Base-by-base conservation (phyloP, 2,329 filamentous ascomycete genomes). In the Colletotrichum sp. region DNA sequence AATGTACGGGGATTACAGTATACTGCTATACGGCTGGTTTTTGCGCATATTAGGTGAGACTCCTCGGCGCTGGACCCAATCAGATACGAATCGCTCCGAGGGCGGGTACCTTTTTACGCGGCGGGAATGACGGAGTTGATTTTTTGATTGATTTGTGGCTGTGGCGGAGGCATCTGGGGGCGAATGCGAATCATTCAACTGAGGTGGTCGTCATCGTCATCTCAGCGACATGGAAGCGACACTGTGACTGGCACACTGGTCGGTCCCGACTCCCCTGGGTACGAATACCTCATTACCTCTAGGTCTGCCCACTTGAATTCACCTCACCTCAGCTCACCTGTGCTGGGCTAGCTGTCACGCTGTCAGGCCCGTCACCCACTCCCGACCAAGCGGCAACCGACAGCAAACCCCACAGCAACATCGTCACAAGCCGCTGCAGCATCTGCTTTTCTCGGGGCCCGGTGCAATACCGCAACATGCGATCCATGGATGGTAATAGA, bases 141-240 rank as follows among this genome's bases (percentile, higher is more conserved):
- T 48, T 71, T 61, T 63, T 72, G 13, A 67, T 68, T 72, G 70
- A 72, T 64, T 65, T 67, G 72, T 75, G 72, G 72, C 72, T 75
- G 68, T 67, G 68, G 66, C 61, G 68, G 36, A 58, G 30, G 57
- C 55, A 52, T 57, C 57, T 60, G 32, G 72, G 71, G 72, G 72
- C 67, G 60, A 66, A 71, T 71, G 72, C 72, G 60, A 65, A 74
- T 74, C 67, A 74, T 65, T 64, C n/a, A 26, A 57, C 67, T 52
- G 32, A 34, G 32, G 32, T 34, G 32, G 72, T 72, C 67, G 67
- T 71, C 72, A 71, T 72, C 67, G 67, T 71, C 72, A 71, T 72
- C 67, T 74, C 52, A 63, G 61, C 48, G 36, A 30, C 48, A 68
- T 67, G 34, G 72, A 16, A 38, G 36, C 36, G 36, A 38, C 36